Conservation (phyloP, 2,329 filamentous ascomycete species). For the Chrysoporthe cubensis region DNA sequence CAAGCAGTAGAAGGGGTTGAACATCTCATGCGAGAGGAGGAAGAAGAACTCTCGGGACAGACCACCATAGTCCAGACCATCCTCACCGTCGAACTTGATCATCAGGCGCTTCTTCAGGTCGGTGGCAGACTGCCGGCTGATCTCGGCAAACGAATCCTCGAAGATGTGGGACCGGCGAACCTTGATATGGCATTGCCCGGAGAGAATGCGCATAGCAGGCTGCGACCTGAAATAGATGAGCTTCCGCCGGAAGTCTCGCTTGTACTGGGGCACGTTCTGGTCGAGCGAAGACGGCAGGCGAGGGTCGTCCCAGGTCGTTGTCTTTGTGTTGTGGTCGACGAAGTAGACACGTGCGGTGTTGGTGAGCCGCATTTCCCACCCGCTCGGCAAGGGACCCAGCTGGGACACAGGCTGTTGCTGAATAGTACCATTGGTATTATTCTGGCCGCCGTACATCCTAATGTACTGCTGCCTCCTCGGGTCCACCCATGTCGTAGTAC, state of each 20-base stretch:
- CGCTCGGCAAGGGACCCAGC: conserved; percentile 90
- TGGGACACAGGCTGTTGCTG: conserved; percentile 98
- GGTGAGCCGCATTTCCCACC: conserved; percentile 99
- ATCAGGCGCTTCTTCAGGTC: conserved; percentile 98
- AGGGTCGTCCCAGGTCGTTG: conserved; percentile 98
- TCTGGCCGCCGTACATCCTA: conserved; percentile 91
- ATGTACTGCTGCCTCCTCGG: conserved; percentile 97
- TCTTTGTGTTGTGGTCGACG: conserved; percentile 99
- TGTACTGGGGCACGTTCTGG: conserved; percentile 98
- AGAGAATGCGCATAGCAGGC: conserved; percentile 91
- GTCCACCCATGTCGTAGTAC: conserved; percentile 98
- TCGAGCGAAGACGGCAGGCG: conserved; percentile 93
- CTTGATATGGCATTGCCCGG: conserved; percentile 97
- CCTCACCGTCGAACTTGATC: conserved; percentile 99
- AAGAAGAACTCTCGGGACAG: conserved; percentile 99
- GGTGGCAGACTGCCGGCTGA: conserved; percentile 92
- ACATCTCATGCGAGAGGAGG: conserved; percentile 98
- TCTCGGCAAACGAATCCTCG: conserved; percentile 97
- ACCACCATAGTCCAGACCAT: conserved; percentile 96
- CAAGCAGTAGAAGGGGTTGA: conserved; percentile 99
- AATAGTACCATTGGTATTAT: conserved; percentile 81
- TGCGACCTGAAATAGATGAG: conserved; percentile 99
- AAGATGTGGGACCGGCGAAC: conserved; percentile 96
- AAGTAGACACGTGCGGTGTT: conserved; percentile 99
- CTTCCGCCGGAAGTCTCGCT: conserved; percentile 97